Percentiles rank a stretch among this genome's conserved stretches.
These are phyloP conservation scores for Kregervanrija pseudodelftensis DNA, from an alignment of 805 yeast genomes.

Conservation along the genomic window DNA sequence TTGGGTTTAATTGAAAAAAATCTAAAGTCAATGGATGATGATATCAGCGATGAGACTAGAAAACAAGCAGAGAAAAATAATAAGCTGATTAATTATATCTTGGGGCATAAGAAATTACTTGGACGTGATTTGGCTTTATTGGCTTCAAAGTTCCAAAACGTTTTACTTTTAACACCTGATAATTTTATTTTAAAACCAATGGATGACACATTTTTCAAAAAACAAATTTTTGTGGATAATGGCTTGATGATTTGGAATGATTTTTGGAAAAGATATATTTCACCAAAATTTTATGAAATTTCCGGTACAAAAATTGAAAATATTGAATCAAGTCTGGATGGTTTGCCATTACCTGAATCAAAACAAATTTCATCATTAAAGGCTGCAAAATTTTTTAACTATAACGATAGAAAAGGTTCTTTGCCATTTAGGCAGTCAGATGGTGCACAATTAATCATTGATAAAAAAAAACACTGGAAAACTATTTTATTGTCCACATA, in stretches of 20 bases:
- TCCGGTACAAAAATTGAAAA: conserved; percentile 39
- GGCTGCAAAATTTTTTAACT: conserved; percentile 13
- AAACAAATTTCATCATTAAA: conserved; percentile 20
- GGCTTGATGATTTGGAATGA: conserved; percentile 77
- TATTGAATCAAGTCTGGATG: conserved; percentile 28
- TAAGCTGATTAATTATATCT: conserved; percentile 28
- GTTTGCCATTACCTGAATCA: conserved; percentile 18
- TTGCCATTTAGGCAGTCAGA: conserved; percentile 45
- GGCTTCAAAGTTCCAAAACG: conserved; percentile 39
- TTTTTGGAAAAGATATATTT: conserved; percentile 71
- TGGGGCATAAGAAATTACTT: conserved; percentile 31
- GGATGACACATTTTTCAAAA: conserved; percentile 29
- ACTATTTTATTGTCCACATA: conserved; percentile 41
- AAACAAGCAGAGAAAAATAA: conserved; percentile 23
- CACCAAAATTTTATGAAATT: conserved; percentile 61
- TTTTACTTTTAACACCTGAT: conserved; percentile 39
- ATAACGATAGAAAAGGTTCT: conserved; percentile 33
- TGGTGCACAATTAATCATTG: conserved; percentile 43
- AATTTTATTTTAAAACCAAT: conserved; percentile 35
- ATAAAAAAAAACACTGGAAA: conserved; percentile 39
- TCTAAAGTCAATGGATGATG: too few species aligned
- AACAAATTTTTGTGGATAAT: conserved; percentile 40
- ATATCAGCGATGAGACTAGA: too few species aligned
- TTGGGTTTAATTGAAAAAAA: conserved; percentile 28
- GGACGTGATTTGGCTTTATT: conserved; percentile 34